Conservation (phyloP, 805 yeast species). For the Zygoascus bituminiphila region DNA sequence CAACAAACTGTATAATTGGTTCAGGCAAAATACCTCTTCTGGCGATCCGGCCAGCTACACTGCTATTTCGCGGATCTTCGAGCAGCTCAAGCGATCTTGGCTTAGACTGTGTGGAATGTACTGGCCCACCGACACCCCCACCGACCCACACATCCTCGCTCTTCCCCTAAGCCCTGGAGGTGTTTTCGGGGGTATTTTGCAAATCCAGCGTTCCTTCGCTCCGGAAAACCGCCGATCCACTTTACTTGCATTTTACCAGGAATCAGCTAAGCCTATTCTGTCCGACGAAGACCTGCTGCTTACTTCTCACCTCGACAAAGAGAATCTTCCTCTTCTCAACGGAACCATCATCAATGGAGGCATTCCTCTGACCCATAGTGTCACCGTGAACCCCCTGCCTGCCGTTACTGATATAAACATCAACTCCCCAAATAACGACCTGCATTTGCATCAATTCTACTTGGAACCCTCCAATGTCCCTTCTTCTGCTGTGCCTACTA, state of each 20-base stretch:
- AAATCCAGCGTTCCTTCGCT: not conserved
- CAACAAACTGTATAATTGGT: conserved; percentile 29
- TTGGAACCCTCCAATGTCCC: not conserved
- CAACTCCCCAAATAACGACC: not conserved
- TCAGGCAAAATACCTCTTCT: conserved; percentile 1
- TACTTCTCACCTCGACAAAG: conserved; percentile 1
- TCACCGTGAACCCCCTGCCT: conserved; percentile 9
- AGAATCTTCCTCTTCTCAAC: not conserved
- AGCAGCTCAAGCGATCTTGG: conserved; percentile 46
- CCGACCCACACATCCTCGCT: not conserved
- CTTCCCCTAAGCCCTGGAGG: conserved; percentile 29
- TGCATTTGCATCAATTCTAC: not conserved
- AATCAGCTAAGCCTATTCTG: conserved; percentile 15
- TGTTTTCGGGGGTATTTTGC: conserved; percentile 16
- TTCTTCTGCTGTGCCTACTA: too few species aligned
- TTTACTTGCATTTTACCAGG: conserved; percentile 14
- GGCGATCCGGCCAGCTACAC: conserved; percentile 16
- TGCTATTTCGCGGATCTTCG: conserved; percentile 31
- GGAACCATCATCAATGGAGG: conserved; percentile 24
- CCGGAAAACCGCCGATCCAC: conserved; percentile 9
- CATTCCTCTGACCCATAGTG: conserved; percentile 13
- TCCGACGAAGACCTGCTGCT: not conserved
- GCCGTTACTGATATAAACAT: conserved; percentile 10
- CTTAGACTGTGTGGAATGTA: conserved; percentile 29
- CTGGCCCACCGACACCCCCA: conserved; percentile 24